Conservation (phyloP, 129 eudicot species). For the Flaveria robusta region DNA sequence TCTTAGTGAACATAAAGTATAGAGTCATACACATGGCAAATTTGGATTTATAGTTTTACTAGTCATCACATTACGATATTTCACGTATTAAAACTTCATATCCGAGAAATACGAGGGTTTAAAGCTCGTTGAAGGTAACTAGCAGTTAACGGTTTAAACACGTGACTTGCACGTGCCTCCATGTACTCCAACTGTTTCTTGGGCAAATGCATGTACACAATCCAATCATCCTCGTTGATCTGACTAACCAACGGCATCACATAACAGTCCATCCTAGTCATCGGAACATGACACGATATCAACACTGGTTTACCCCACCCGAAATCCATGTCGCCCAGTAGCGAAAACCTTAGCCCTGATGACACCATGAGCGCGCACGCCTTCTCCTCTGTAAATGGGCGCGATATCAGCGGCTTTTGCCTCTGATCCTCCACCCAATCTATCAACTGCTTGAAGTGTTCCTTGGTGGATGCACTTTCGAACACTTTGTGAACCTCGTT, state of each 20-base stretch:
- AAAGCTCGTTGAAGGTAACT: conserved; percentile 30
- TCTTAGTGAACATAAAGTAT: too few relatives aligned
- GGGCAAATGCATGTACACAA: conserved; percentile 60
- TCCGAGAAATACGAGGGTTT: background rate
- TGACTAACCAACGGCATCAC: conserved; percentile 62
- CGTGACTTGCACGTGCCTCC: conserved; percentile 35
- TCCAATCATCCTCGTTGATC: conserved; percentile 57
- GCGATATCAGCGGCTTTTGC: conserved; percentile 41
- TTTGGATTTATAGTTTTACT: too few relatives aligned
- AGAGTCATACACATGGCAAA: too few relatives aligned
- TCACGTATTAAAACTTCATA: background rate
- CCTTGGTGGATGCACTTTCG: conserved; percentile 37
- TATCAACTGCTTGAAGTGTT: conserved; percentile 56
- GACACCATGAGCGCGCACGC: conserved; percentile 52
- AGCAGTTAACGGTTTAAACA: conserved; percentile 45
- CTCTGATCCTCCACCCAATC: conserved; percentile 71
- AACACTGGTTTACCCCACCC: conserved; percentile 61
- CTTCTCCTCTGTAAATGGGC: conserved; percentile 4
- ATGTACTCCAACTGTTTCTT: conserved; percentile 43
- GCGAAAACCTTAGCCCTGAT: conserved; percentile 47
- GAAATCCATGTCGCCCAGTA: conserved; percentile 44
- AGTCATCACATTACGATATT: too few relatives aligned
- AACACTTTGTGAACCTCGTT: conserved; percentile 40
- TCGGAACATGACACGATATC: conserved; percentile 56
- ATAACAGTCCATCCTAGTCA: conserved; percentile 45